These are phyloP conservation scores for Fomitopsis betulina DNA, from an alignment of 1,284 basidiomycete species.

Conservation along the genomic window DNA sequence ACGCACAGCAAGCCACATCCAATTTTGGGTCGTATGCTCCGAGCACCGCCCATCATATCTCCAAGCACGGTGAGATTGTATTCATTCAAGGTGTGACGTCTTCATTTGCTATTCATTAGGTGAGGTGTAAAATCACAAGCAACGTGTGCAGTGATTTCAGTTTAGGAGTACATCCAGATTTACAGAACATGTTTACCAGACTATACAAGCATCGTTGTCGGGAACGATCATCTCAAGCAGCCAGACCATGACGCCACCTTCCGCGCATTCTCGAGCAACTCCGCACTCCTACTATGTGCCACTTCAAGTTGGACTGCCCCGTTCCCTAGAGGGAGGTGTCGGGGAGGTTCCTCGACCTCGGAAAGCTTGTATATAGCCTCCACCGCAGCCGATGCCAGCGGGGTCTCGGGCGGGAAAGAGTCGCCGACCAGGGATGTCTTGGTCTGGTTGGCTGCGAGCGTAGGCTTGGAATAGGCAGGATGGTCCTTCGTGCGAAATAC, in stretches of 20 bases:
- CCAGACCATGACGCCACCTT: slow-evolving; percentile 12
- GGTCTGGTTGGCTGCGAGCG: background rate
- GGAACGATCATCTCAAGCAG: no score
- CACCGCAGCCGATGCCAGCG: background rate
- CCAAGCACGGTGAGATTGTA: no score
- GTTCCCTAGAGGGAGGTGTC: slow-evolving; percentile 7
- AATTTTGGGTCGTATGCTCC: no score
- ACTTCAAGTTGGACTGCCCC: background rate
- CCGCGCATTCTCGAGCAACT: background rate
- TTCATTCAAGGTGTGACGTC: no score
- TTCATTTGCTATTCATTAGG: no score
- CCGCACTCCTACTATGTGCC: background rate
- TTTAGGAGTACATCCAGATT: no score
- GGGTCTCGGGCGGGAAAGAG: background rate
- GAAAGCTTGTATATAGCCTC: slow-evolving; percentile 2
- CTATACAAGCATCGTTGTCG: no score
- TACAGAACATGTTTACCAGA: no score
- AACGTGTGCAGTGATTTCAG: no score
- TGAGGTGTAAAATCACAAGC: no score
- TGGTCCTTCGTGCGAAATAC: background rate
- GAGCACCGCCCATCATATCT: no score
- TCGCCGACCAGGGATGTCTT: background rate
- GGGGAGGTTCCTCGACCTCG: slow-evolving; percentile 3
- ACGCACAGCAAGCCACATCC: no score
- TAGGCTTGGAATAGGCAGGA: slow-evolving; percentile 1